Conservation (phyloP, 805 yeast genomes). For the Vanderwaltozyma verrucispora region DNA sequence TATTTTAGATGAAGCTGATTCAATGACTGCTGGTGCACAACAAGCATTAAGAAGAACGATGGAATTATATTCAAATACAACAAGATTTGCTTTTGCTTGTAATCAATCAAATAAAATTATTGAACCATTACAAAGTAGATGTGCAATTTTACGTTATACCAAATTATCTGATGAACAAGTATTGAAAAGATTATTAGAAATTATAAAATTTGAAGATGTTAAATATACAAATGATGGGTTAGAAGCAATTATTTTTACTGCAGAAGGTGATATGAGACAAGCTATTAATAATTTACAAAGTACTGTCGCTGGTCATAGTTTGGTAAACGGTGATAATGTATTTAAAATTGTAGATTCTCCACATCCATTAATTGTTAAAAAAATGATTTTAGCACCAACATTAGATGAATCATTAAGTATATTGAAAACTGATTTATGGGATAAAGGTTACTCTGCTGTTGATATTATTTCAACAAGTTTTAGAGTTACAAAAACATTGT, state of each 20-base stretch:
- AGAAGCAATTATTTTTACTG: slow-evolving; percentile 85
- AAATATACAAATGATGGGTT: slow-evolving; percentile 81
- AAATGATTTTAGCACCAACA: slow-evolving; percentile 46
- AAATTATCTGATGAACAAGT: slow-evolving; percentile 80
- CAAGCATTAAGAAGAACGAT: slow-evolving; percentile 89
- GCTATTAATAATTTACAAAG: slow-evolving; percentile 91
- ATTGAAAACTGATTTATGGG: slow-evolving; percentile 61
- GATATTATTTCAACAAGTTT: slow-evolving; percentile 89
- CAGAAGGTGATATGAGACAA: slow-evolving; percentile 99
- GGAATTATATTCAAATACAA: slow-evolving; percentile 92
- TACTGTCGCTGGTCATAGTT: slow-evolving; percentile 86
- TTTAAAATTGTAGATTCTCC: slow-evolving; percentile 95
- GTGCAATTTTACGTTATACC: slow-evolving; percentile 84
- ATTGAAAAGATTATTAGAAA: slow-evolving; percentile 59
- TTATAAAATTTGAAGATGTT: slow-evolving; percentile 59
- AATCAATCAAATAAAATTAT: slow-evolving; percentile 90
- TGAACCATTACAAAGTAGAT: slow-evolving; percentile 92
- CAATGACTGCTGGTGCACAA: slow-evolving; percentile 96
- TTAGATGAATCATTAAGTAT: slow-evolving; percentile 58
- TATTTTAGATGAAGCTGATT: slow-evolving; percentile 91
- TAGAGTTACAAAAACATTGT: slow-evolving; percentile 71
- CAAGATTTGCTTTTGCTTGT: slow-evolving; percentile 98
- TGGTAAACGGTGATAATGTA: slow-evolving; percentile 86
- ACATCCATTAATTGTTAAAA: slow-evolving; percentile 76
- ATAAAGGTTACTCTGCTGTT: slow-evolving; percentile 83